Conservation (phyloP, 306 rosid species). For the Herpetospermum pedunculosum region DNA sequence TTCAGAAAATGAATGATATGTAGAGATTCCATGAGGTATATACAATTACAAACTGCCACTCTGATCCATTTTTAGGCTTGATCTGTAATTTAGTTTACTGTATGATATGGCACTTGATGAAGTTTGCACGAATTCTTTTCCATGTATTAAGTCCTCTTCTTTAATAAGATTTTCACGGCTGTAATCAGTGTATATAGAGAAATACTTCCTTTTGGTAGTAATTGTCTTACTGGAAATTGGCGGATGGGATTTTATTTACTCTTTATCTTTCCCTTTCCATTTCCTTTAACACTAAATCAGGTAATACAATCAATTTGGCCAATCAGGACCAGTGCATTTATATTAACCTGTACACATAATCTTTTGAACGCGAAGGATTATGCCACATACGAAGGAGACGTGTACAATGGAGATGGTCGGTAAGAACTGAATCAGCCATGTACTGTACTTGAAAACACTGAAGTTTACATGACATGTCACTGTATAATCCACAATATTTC, state of each 20-base stretch:
- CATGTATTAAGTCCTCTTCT: neutral
- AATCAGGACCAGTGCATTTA: neutral
- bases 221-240: neutral
- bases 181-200: slow-evolving; percentile 6
- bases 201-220: neutral
- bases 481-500: neutral
- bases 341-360: neutral
- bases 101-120: neutral
- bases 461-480: neutral
- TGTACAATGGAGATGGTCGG: neutral
- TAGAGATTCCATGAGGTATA: neutral
- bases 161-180: neutral
- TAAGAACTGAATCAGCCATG: neutral
- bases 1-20: slow-evolving; percentile 59
- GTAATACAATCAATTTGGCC: neutral
- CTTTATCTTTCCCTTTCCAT: neutral
- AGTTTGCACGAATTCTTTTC: neutral
- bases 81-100: neutral
- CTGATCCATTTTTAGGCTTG: neutral
- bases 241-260: neutral
- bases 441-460: neutral
- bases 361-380: neutral
- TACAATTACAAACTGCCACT: neutral
- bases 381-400: neutral
- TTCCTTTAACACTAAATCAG: neutral